A percentile compares a stretch with the other conserved stretches of the same genome.
Conservation (phyloP, 805 yeast species). For the Metschnikowia kunwiensis region DNA sequence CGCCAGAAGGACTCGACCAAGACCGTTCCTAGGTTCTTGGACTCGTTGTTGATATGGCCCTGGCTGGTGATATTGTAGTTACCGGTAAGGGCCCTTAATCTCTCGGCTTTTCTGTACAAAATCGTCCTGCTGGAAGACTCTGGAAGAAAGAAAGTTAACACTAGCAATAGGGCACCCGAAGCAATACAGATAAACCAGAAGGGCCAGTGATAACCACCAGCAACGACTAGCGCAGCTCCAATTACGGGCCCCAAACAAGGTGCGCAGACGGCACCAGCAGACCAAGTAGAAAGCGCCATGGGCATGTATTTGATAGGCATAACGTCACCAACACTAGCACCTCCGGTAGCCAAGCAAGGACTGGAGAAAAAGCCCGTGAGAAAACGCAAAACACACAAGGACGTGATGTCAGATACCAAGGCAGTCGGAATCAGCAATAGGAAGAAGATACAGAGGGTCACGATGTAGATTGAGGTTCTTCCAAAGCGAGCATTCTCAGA, state of each 20-base stretch:
- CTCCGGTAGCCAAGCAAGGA: conserved; percentile 57
- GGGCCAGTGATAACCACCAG: conserved; percentile 15
- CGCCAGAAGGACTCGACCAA: conserved; percentile 14
- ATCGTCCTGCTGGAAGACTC: conserved; percentile 14
- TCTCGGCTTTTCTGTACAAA: conserved; percentile 14
- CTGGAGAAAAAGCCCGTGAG: conserved; percentile 54
- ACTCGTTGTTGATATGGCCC: conserved; percentile 10
- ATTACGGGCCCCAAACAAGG: conserved; percentile 56
- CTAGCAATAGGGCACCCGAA: conserved; percentile 7
- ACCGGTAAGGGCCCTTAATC: conserved; percentile 14
- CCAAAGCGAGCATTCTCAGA: conserved; percentile 55
- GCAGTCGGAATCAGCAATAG: conserved; percentile 58
- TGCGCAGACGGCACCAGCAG: conserved; percentile 52
- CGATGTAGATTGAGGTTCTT: conserved; percentile 48
- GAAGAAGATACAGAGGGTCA: conserved; percentile 45
- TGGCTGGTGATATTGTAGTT: conserved; percentile 11
- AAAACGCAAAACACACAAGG: conserved; percentile 49
- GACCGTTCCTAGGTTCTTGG: conserved; percentile 2
- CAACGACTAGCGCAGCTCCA: conserved; percentile 46
- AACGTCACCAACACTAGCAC: conserved; percentile 55
- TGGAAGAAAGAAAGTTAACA: conserved; percentile 12
- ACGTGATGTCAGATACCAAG: conserved; percentile 47
- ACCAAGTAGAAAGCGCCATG: conserved; percentile 49
- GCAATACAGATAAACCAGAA: conserved; percentile 16
- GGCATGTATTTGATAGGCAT: conserved; percentile 42